Base-by-base conservation (phyloP, 257 asterid species). In the Solanum rostratum region DNA sequence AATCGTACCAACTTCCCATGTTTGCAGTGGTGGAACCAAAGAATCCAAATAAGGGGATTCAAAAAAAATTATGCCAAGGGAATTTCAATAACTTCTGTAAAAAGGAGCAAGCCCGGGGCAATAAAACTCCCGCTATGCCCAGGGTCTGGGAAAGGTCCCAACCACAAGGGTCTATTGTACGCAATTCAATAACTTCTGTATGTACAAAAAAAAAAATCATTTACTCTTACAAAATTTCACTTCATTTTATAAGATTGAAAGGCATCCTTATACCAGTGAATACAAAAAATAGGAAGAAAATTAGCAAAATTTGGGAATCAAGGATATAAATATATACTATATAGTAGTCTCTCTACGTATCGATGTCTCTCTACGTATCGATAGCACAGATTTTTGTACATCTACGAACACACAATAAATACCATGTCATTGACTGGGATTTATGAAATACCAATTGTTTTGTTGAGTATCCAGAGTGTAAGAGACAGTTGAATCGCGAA, bases 401-500 rank as follows among this genome's bases (percentile, higher is more conserved):
- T 16, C 0, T 52, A 49, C 18, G n/a, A 27, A 50, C 6, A 6
- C 53, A 10, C 19, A n/a, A 12, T n/a, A n/a, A 10, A 78, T 4
- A 78, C 46, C 63, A 15, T 27, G 82, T 27, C 29, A 5, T 50
- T 18, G 46, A 27, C 46, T 19, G 73, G 73, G 39, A 85, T 73
- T 46, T 90, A 93, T 2, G 93, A 91, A 84, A 93, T 93, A 37
- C 94, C 94, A 84, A 93, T 91, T 1, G 99, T 96, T 91, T 91
- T 93, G 88, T 95, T 93, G 88, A 96, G 86, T 86, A 93, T 92
- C 99, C 99, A 96, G n/a, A 96, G 89, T 5, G 94, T 93, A 81
- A 96, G 94, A 1, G 99, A 90, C 37, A 96, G 88, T 68, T 96
- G 95, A 78, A 96, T 91, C 6, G 93, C 97, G 27, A 92, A 83